Base-by-base conservation (phyloP, 306 rosid genomes). In the Gleditsia sinensis region DNA sequence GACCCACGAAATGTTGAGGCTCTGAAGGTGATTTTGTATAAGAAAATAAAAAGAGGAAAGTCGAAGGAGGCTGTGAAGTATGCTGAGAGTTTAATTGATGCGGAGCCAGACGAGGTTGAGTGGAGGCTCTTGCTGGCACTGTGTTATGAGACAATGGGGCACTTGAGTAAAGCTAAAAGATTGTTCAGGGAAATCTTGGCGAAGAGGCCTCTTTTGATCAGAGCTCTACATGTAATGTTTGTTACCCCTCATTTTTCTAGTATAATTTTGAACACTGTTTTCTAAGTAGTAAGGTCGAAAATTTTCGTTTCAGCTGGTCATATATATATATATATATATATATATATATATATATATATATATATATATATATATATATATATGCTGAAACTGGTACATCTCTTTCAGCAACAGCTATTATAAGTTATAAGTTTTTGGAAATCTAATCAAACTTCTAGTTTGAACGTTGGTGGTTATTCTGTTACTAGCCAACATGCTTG, bases 211-310 rank as follows among this genome's bases (percentile, higher is more conserved):
- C 94, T 94, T 68, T 69, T 91, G 50, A 83, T 89, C 11, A 85
- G 92, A 94, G 97, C 97, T 68, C 71, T 94, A 75, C 98, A 94
- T 85, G 98, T 94, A 91, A 77, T 67, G 85, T 28, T 80, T 88
- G 67, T 80, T 23, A 46, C 19, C 61, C 79, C 17, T 48, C 4
- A 37, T 7, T 21, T 20, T 67, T 30, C 56, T 76, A 50, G 12
- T 66, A 20, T 14, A 32, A 6, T 74, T 74, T 72, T 80, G 60
- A 65, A 37, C 51, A 54, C 60, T 67, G 28, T 40, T 59, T 37
- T 30, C 0, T 58, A 64, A 20, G 32, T 58, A 5, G 37, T 43
- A 48, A 11, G 61, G 20, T 27, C 12, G 32, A 36, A 24, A 40
- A 54, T 4, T 23, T 79, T 75, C 60, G 63, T 19, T 63, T 79